Percentiles rank a stretch among this genome's conserved stretches.
phyloP scores from a whole-genome alignment of 345 rosid genomes.

The Acer saccharum region DNA sequence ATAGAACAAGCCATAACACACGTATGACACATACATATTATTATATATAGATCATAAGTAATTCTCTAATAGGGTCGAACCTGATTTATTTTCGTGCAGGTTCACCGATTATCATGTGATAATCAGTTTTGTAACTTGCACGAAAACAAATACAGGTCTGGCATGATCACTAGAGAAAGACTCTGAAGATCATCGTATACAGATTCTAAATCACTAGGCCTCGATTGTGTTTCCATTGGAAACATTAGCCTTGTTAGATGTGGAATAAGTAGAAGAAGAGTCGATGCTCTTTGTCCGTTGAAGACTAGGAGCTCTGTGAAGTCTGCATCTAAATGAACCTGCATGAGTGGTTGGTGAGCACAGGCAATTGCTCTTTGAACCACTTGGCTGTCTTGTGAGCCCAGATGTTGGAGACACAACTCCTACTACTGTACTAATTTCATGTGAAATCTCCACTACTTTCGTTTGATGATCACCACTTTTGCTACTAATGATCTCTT shows the following conservation, averaged over 20 bases:
- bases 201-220: conserved; percentile 2
- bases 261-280: conserved; percentile 20
- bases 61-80: too few relatives aligned
- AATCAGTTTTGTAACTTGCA: too few relatives aligned
- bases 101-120: too few relatives aligned
- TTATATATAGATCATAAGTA: too few relatives aligned
- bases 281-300: conserved; percentile 65
- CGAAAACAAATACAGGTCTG: too few relatives aligned
- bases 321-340: conserved; percentile 66
- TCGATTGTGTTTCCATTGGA: conserved; percentile 6
- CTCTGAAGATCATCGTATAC: background rate
- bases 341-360: conserved; percentile 81
- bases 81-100: too few relatives aligned
- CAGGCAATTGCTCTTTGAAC: conserved; percentile 54
- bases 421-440: conserved; percentile 12
- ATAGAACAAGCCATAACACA: background rate
- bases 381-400: conserved; percentile 57
- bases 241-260: conserved; percentile 27
- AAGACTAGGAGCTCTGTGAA: conserved; percentile 49
- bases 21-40: background rate
- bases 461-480: conserved; percentile 30
- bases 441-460: conserved; percentile 39
- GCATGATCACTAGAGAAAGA: too few relatives aligned
- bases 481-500: conserved; percentile 5
- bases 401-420: conserved; percentile 15